A percentile compares a stretch with the other conserved stretches of the same genome.
These are phyloP conservation scores for Phytophthora sojae DNA, from an alignment of 352 stramenopile genomes.

Conservation along the genomic window DNA sequence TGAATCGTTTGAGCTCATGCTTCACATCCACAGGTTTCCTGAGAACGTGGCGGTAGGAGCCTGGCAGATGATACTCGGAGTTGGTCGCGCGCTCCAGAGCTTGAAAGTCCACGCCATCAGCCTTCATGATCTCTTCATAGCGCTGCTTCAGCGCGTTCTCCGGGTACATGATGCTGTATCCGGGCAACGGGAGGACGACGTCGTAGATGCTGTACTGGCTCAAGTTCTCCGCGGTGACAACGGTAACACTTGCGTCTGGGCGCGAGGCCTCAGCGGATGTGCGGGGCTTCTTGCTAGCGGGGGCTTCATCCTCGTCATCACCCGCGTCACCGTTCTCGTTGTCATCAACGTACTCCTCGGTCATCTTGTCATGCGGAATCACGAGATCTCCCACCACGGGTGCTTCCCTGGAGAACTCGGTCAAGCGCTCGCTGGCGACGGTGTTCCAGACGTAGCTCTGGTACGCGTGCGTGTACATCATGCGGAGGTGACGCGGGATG, in stretches of 20 bases:
- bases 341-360: slow-evolving; percentile 50
- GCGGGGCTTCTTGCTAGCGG: slow-evolving; percentile 30
- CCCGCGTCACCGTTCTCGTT: slow-evolving; percentile 17
- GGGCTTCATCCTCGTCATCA: slow-evolving; percentile 32
- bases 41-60: slow-evolving; percentile 95
- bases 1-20: slow-evolving; percentile 94
- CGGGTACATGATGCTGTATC: slow-evolving; percentile 91
- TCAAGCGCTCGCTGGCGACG: slow-evolving; percentile 90
- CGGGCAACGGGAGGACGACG: slow-evolving; percentile 96
- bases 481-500: slow-evolving; percentile 87
- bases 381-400: slow-evolving; percentile 94
- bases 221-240: slow-evolving; percentile 93
- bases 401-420: slow-evolving; percentile 64
- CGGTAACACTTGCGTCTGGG: slow-evolving; percentile 15
- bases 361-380: slow-evolving; percentile 52
- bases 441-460: slow-evolving; percentile 98
- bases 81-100: slow-evolving; percentile 68
- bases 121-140: slow-evolving; percentile 69
- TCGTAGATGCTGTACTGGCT: slow-evolving; percentile 93
- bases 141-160: slow-evolving; percentile 79
- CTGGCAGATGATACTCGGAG: slow-evolving; percentile 93
- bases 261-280: slow-evolving; percentile 53
- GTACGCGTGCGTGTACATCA: slow-evolving; percentile 93
- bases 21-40: slow-evolving; percentile 89
- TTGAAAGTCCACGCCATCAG: slow-evolving; percentile 76